These are phyloP conservation scores for Trichoderma atroviride DNA, from an alignment of 2,329 filamentous ascomycete genomes.

Conservation along the genomic window DNA sequence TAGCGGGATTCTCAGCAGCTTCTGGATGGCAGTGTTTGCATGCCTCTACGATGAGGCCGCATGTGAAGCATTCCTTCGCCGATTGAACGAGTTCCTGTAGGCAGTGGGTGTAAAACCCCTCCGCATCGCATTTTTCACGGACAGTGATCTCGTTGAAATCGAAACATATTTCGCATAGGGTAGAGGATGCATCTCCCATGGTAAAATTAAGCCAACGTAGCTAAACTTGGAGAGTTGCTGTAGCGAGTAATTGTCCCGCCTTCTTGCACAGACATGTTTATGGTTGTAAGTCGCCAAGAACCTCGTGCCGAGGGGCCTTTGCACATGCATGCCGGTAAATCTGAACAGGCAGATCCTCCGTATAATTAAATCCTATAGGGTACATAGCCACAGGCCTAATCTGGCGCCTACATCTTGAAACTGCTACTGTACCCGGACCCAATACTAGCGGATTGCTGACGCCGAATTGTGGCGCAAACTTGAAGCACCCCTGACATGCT, in stretches of 20 bases:
- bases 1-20: background rate
- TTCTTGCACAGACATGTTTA: background rate
- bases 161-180: background rate
- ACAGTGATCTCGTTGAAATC: background rate
- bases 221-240: too few species aligned
- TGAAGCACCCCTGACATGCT: slow-evolving; percentile 4
- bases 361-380: background rate
- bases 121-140: background rate
- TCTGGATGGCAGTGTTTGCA: background rate
- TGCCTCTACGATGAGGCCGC: background rate
- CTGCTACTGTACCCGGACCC: background rate
- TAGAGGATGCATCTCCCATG: background rate
- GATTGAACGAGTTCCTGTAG: background rate
- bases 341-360: background rate
- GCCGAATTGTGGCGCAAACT: slow-evolving; percentile 14
- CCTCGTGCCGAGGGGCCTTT: background rate
- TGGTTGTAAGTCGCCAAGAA: background rate
- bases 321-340: background rate
- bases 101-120: background rate
- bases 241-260: too few species aligned
- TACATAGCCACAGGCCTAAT: background rate
- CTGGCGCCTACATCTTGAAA: background rate
- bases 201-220: background rate
- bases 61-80: background rate
- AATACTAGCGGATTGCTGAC: background rate